Percentiles rank a stretch among this genome's conserved stretches.
phyloP scores from a whole-genome alignment of 805 yeast genomes.

The Myxozyma monticola region DNA sequence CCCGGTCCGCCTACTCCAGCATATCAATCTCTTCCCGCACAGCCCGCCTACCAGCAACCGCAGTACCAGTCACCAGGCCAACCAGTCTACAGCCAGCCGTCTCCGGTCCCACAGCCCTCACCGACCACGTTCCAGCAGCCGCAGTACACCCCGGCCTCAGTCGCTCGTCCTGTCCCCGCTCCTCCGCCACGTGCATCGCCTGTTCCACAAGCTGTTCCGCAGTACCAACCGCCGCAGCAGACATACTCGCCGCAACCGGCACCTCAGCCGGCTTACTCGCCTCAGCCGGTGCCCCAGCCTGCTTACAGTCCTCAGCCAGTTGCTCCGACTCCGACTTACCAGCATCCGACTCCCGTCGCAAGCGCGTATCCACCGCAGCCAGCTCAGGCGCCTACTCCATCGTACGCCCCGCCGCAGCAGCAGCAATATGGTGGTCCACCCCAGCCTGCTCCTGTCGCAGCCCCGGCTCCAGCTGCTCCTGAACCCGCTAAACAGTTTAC shows the following conservation, averaged over 20 bases:
- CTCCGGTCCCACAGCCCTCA: slow-evolving; percentile 6
- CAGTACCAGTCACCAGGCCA: background rate
- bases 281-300: too few species aligned
- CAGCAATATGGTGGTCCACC: background rate
- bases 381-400: background rate
- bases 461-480: slow-evolving; percentile 1
- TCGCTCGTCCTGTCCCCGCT: slow-evolving; percentile 10
- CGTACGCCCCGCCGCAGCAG: background rate
- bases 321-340: too few species aligned
- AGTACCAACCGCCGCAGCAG: slow-evolving; percentile 9
- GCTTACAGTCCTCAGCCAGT: too few species aligned
- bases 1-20: background rate
- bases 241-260: slow-evolving; percentile 10
- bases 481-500: slow-evolving; percentile 17
- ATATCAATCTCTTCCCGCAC: slow-evolving; percentile 1
- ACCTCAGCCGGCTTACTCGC: slow-evolving; percentile 7
- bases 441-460: slow-evolving; percentile 1
- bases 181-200: slow-evolving; percentile 27
- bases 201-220: too few species aligned
- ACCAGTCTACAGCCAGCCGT: too few species aligned
- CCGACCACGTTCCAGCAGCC: too few species aligned
- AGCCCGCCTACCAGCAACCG: slow-evolving; percentile 4
- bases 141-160: slow-evolving; percentile 2
- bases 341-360: background rate
- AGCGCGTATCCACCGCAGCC: background rate